Conservation (phyloP, 2,329 filamentous ascomycete genomes). For the Fusarium duplospermum region DNA sequence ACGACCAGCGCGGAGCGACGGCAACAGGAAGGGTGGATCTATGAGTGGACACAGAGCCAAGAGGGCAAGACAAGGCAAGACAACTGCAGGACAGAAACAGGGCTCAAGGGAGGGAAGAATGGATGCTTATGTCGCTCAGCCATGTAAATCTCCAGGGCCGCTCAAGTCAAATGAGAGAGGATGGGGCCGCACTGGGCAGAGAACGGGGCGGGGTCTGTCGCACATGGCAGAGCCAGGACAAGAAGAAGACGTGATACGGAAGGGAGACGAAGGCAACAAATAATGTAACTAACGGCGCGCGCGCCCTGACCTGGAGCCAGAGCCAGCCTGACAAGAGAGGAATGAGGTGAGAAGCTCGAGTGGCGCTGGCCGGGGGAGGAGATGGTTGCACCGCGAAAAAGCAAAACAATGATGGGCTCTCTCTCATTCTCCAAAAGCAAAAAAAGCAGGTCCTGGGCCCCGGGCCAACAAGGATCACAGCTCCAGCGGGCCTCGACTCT, state of each 20-base stretch:
- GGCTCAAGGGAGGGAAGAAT: slow-evolving; percentile 34
- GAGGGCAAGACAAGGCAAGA: slow-evolving; percentile 9
- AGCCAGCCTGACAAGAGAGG: slow-evolving; percentile 17
- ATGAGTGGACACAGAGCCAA: slow-evolving; percentile 18
- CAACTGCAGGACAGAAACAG: background rate
- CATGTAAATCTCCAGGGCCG: slow-evolving; percentile 16
- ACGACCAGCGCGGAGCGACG: slow-evolving; percentile 23
- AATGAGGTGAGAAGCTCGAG: slow-evolving; percentile 40
- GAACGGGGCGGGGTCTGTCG: slow-evolving; percentile 35
- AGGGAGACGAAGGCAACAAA: slow-evolving; percentile 27
- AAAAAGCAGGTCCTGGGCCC: slow-evolving; percentile 19
- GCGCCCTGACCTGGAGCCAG: slow-evolving; percentile 18
- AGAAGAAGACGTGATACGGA: slow-evolving; percentile 32
- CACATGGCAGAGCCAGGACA: slow-evolving; percentile 39
- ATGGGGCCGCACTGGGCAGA: slow-evolving; percentile 28
- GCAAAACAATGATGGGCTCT: slow-evolving; percentile 33
- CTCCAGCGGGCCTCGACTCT: slow-evolving; percentile 30
- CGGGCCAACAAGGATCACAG: slow-evolving; percentile 35
- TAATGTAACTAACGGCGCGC: slow-evolving; percentile 40
- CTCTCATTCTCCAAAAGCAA: slow-evolving; percentile 28
- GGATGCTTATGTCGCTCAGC: slow-evolving; percentile 34
- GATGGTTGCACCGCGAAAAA: slow-evolving; percentile 43
- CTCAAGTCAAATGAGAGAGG: slow-evolving; percentile 18
- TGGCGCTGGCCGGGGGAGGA: slow-evolving; percentile 39
- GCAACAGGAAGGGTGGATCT: slow-evolving; percentile 26